These are phyloP conservation scores for Cordyceps farinosa DNA, from an alignment of 2,329 filamentous ascomycete genomes.

Conservation along the genomic window DNA sequence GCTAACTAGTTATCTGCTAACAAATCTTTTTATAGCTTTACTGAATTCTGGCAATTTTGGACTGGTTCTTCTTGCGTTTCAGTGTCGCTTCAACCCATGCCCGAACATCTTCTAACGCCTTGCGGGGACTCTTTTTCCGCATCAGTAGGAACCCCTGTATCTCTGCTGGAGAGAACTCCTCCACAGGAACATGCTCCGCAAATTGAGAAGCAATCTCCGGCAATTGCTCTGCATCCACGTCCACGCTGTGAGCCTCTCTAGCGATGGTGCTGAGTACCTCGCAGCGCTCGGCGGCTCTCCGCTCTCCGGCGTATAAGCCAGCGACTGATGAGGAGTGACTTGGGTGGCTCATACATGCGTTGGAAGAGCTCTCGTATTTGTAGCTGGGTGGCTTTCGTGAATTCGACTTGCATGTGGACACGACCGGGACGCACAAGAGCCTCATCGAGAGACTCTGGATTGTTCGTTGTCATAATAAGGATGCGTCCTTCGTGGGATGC, in stretches of 20 bases:
- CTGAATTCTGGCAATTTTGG: slow-evolving; percentile 48
- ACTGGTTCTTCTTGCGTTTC: slow-evolving; percentile 48
- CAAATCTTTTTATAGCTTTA: slow-evolving; percentile 24
- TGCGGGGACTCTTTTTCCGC: slow-evolving; percentile 55
- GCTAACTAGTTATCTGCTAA: too few species aligned
- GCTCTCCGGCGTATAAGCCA: too few species aligned
- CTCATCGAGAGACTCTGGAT: slow-evolving; percentile 67
- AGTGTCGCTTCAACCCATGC: slow-evolving; percentile 51
- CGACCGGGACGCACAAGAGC: slow-evolving; percentile 71
- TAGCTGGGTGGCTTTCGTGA: slow-evolving; percentile 52
- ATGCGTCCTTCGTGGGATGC: slow-evolving; percentile 75
- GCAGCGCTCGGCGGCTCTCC: too few species aligned
- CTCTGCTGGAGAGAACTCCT: slow-evolving; percentile 55
- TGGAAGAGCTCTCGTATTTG: slow-evolving; percentile 58
- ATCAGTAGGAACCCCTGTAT: slow-evolving; percentile 63
- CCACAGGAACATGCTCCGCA: slow-evolving; percentile 47
- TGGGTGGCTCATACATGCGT: slow-evolving; percentile 54
- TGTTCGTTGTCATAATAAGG: slow-evolving; percentile 80
- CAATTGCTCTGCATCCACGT: slow-evolving; percentile 25
- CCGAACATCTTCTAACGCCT: slow-evolving; percentile 51
- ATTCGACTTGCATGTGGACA: slow-evolving; percentile 66
- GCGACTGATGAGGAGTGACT: neutral
- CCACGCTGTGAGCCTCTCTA: too few species aligned
- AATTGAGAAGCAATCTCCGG: slow-evolving; percentile 47
- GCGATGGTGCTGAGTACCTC: too few species aligned